Evolutionary conservation across 1,284 basidiomycete species (phyloP).

Genomic region (Ceratorhiza oryzae-sativae): DNA sequence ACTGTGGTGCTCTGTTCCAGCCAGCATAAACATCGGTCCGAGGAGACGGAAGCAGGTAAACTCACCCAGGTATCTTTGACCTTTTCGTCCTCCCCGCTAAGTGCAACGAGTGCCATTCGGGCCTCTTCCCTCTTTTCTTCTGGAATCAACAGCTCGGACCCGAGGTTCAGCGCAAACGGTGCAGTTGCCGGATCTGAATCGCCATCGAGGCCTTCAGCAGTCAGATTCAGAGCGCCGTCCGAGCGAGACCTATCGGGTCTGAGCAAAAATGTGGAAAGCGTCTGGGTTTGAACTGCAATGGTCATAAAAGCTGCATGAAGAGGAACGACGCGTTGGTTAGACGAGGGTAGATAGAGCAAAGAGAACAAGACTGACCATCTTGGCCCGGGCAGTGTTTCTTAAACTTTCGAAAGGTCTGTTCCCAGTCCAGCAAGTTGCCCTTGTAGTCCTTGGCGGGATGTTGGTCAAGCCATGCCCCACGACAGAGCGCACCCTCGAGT

Average conservation of each 20-base stretch:
- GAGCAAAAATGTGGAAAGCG: slow-evolving; percentile 61
- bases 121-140: slow-evolving; percentile 44
- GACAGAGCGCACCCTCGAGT: slow-evolving; percentile 68
- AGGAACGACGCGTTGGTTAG: too few species aligned
- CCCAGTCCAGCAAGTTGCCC: slow-evolving; percentile 70
- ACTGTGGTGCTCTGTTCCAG: slow-evolving; percentile 21
- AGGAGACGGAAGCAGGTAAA: not conserved
- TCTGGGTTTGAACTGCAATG: slow-evolving; percentile 6
- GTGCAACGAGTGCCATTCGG: slow-evolving; percentile 45
- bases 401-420: slow-evolving; percentile 84
- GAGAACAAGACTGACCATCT: slow-evolving; percentile 46
- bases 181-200: slow-evolving; percentile 55
- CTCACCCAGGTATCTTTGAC: slow-evolving; percentile 35
- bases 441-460: slow-evolving; percentile 69
- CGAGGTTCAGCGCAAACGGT: slow-evolving; percentile 47
- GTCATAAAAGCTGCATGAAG: not conserved
- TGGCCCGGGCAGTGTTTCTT: slow-evolving; percentile 77
- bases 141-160: not conserved
- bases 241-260: slow-evolving; percentile 52
- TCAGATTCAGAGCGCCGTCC: slow-evolving; percentile 56
- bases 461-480: slow-evolving; percentile 69
- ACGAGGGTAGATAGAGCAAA: not conserved
- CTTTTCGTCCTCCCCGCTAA: slow-evolving; percentile 38
- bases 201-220: slow-evolving; percentile 52
- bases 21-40: not conserved